A percentile compares a stretch with the other conserved stretches of the same genome.
phyloP scores from a whole-genome alignment of 305 asterid genomes.

The Stenogyne calaminthoides region DNA sequence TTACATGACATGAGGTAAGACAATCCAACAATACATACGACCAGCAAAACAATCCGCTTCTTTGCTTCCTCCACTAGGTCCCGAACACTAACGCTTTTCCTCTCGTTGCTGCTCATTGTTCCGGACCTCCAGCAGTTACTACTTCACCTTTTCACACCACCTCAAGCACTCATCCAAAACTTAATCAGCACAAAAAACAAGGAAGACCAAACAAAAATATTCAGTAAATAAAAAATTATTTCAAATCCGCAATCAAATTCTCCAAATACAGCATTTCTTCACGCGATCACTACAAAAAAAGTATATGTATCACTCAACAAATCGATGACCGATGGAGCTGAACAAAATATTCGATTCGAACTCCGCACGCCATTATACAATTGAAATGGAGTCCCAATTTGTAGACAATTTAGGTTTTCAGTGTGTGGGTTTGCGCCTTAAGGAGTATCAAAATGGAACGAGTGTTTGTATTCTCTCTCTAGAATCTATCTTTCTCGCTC shows the following conservation, averaged over 20 bases:
- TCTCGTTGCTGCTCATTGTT: conserved; percentile 51
- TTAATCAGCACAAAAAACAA: conserved; percentile 13
- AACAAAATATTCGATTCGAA: conserved; percentile 29
- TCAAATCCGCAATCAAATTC: conserved; percentile 25
- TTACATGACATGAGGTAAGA: conserved; percentile 69
- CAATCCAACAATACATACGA: conserved; percentile 56
- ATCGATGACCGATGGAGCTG: conserved; percentile 24
- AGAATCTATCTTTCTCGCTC: conserved; percentile 24
- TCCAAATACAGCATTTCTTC: conserved; percentile 30
- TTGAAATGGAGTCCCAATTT: conserved; percentile 18
- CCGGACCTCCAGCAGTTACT: conserved; percentile 26
- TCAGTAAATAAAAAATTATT: not conserved
- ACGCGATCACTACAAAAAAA: conserved; percentile 29
- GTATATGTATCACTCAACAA: not conserved
- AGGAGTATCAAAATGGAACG: conserved; percentile 14
- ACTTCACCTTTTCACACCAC: conserved; percentile 29
- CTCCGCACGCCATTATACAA: conserved; percentile 26
- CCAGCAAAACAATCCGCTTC: conserved; percentile 54
- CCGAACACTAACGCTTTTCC: conserved; percentile 40
- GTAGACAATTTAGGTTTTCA: conserved; percentile 32
- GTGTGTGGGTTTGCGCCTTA: conserved; percentile 21
- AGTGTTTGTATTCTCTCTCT: conserved; percentile 21
- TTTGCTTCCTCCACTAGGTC: conserved; percentile 67
- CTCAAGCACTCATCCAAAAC: conserved; percentile 32
- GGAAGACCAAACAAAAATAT: not conserved